phyloP scores from a whole-genome alignment of 345 rosid species.

The Eutrema yunnanense region DNA sequence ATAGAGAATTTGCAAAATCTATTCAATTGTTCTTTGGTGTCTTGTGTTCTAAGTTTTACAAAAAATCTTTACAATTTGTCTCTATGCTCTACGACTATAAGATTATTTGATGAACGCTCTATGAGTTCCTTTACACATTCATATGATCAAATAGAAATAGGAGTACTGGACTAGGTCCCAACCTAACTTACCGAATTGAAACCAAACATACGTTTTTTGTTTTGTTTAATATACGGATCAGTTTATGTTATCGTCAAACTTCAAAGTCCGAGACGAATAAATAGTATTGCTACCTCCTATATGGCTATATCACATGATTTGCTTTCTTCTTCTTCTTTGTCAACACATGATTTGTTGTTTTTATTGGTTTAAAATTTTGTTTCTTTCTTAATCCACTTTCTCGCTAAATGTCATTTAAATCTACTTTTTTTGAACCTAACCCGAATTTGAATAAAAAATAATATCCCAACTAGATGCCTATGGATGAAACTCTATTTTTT shows the following conservation, averaged over 20 bases:
- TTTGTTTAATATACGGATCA: no score
- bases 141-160: background rate
- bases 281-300: background rate
- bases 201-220: no score
- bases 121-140: background rate
- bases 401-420: background rate
- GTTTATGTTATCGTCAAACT: background rate
- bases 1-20: no score
- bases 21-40: no score
- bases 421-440: background rate
- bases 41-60: no score
- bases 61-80: no score
- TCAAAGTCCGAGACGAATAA: background rate
- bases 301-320: background rate
- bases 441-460: background rate
- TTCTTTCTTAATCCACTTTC: background rate
- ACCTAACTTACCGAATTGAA: background rate
- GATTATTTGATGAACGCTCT: background rate
- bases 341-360: constrained; percentile 1
- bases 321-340: background rate
- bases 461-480: background rate
- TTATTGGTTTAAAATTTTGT: background rate
- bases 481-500: background rate
- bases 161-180: background rate
- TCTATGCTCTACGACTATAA: no score